Evolutionary conservation across 768 basidiomycete genomes (phyloP), one percentile per base, ranked within the genome.

Genomic region (Baorangia bicolor): DNA sequence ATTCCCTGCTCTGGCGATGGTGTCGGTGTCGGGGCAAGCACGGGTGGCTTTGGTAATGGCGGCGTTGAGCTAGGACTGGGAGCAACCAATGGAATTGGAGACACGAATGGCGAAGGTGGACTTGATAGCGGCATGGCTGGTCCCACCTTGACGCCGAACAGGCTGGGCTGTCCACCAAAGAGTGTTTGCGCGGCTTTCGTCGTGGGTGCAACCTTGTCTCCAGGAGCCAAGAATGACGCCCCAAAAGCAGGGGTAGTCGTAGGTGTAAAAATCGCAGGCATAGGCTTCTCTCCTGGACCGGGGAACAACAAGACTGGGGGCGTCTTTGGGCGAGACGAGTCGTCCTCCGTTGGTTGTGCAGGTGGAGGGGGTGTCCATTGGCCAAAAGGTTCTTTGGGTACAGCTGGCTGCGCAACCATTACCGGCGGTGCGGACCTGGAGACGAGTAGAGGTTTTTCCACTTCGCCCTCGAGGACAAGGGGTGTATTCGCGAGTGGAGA

Each of bases 401-500:
- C 73, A 20, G 76, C 74, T 5, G 75, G 73, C 9, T 68, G 75
- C 45, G 72, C 75, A 14, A 61, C 43, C 11, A 57, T 49, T 1
- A 8, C 10, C 14, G 67, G 59, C 25, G 67, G 64, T 42, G 63
- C 56, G 10, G 66, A 50, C 54, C 63, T 64, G 21, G 61, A 53
- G 46, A 40, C 54, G 27, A 44, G 56, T 20, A 49, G 63, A 31
- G 42, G 23, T n/a, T 53, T 61, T 31, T 44, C 57, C 12, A 60
- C 50, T 34, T 71, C 69, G 18, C 70, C 70, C 10, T 81, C 81
- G 16, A 80, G 79, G 21, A 76, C 81, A 52, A 74, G 74, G 49
- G 83, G 74, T 6, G 78, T 75, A 53, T 70, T 83, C 5, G 90
- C 85, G 46, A 92, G 74, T 2, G 90, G 90, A 4, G 90, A 91